Evolutionary conservation across 106 monocot genomes (phyloP).

Genomic region (Apostasia shenzhenica): DNA sequence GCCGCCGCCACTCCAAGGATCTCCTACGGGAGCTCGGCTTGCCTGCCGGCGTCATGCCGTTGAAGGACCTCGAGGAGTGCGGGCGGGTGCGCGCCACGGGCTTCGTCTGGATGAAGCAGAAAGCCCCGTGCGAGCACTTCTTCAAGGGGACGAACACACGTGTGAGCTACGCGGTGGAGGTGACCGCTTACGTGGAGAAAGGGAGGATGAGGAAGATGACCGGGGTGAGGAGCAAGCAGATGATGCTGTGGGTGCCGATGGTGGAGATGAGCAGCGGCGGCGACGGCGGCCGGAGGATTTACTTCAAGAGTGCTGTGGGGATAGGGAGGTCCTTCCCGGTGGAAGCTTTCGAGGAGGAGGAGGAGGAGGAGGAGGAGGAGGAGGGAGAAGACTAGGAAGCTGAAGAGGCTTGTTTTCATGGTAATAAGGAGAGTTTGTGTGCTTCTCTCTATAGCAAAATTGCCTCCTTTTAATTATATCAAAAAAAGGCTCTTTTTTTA

Average conservation of each 20-base stretch:
- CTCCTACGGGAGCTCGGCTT: slow-evolving; percentile 46
- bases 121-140: slow-evolving; percentile 45
- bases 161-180: slow-evolving; percentile 41
- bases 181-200: slow-evolving; percentile 45
- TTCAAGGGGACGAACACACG: slow-evolving; percentile 37
- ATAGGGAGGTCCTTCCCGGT: slow-evolving; percentile 36
- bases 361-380: not conserved
- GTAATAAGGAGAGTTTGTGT: too few relatives aligned
- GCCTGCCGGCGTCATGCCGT: slow-evolving; percentile 41
- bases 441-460: too few relatives aligned
- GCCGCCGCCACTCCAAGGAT: slow-evolving; percentile 46
- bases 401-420: not conserved
- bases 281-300: slow-evolving; percentile 29
- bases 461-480: too few relatives aligned
- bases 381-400: not conserved
- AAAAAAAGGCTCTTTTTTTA: not conserved
- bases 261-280: slow-evolving; percentile 58
- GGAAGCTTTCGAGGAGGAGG: slow-evolving; percentile 34
- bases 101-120: slow-evolving; percentile 90
- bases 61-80: slow-evolving; percentile 51
- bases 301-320: slow-evolving; percentile 49
- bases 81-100: slow-evolving; percentile 63
- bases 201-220: slow-evolving; percentile 62
- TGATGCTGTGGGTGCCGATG: slow-evolving; percentile 86
- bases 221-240: slow-evolving; percentile 71